A percentile compares a stretch with the other conserved stretches of the same genome.
Evolutionary conservation across 768 basidiomycete genomes (phyloP).

Genomic region (Lactarius hatsudake): DNA sequence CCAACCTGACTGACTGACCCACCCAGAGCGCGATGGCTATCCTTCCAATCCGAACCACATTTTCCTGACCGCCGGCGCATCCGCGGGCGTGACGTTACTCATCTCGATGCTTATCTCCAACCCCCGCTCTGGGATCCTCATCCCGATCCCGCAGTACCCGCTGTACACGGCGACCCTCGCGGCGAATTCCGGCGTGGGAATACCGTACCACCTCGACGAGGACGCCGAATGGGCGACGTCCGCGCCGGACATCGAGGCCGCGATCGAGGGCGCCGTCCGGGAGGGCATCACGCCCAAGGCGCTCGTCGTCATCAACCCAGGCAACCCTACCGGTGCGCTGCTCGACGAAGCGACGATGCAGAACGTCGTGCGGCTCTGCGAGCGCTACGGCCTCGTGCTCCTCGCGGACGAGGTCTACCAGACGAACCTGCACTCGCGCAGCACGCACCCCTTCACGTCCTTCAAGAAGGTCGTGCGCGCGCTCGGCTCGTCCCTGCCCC

Average conservation of each 20-base stretch:
- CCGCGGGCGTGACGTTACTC: constrained; percentile 86
- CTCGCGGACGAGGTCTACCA: constrained; percentile 99
- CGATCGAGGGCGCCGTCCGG: constrained; percentile 61
- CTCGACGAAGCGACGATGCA: constrained; percentile 70
- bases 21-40: constrained; percentile 82
- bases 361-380: constrained; percentile 78
- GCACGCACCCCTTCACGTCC: constrained; percentile 75
- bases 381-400: constrained; percentile 79
- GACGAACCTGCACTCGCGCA: constrained; percentile 73
- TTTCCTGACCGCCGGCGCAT: constrained; percentile 94
- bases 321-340: constrained; percentile 92
- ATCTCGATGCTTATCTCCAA: constrained; percentile 74
- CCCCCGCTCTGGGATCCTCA: constrained; percentile 73
- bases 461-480: constrained; percentile 86
- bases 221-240: constrained; percentile 79
- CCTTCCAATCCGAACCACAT: constrained; percentile 80
- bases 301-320: constrained; percentile 97
- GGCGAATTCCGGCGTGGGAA: constrained; percentile 69
- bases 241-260: constrained; percentile 57
- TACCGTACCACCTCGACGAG: constrained; percentile 92
- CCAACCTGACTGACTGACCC: not conserved
- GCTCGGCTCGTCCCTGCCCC: constrained; percentile 67
- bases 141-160: constrained; percentile 98
- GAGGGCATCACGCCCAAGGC: constrained; percentile 70
- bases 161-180: constrained; percentile 95